These are phyloP conservation scores for Geranium brycei DNA, from an alignment of 345 rosid genomes.

Conservation along the genomic window DNA sequence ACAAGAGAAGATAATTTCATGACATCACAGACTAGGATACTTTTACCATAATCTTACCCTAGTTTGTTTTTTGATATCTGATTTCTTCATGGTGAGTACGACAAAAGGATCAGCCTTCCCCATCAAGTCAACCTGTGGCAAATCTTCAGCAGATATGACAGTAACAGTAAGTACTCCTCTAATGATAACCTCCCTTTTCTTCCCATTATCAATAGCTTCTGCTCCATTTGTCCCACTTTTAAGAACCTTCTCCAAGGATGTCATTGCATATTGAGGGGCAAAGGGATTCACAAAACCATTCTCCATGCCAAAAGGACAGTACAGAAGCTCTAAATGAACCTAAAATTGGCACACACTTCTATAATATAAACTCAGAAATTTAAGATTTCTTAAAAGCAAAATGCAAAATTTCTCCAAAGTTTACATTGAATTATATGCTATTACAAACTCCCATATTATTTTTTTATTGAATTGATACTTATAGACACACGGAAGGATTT, in stretches of 20 bases:
- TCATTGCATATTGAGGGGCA: slow-evolving; percentile 41
- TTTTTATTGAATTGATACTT: too few species aligned
- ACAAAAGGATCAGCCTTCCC: slow-evolving; percentile 96
- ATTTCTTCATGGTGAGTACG: slow-evolving; percentile 76
- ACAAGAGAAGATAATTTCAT: neutral
- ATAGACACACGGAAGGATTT: too few species aligned
- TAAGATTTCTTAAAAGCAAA: too few species aligned
- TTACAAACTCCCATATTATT: too few species aligned
- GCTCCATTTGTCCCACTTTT: slow-evolving; percentile 45
- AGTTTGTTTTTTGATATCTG: slow-evolving; percentile 62
- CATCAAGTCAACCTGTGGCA: slow-evolving; percentile 70
- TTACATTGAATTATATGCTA: too few species aligned
- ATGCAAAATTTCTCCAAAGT: too few species aligned
- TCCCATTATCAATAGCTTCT: slow-evolving; percentile 41
- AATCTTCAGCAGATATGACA: slow-evolving; percentile 86
- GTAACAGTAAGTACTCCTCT: slow-evolving; percentile 90
- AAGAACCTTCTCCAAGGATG: slow-evolving; percentile 80
- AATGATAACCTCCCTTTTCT: slow-evolving; percentile 67
- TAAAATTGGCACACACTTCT: slow-evolving; percentile 12
- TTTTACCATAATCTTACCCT: slow-evolving; percentile 34
- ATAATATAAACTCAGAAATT: too few species aligned
- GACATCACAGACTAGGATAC: slow-evolving; percentile 5
- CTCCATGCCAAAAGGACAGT: slow-evolving; percentile 64
- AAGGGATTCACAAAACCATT: slow-evolving; percentile 55
- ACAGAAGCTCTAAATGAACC: slow-evolving; percentile 96